phyloP scores from a whole-genome alignment of 2,329 filamentous ascomycete species.

The Fusarium proliferatum region DNA sequence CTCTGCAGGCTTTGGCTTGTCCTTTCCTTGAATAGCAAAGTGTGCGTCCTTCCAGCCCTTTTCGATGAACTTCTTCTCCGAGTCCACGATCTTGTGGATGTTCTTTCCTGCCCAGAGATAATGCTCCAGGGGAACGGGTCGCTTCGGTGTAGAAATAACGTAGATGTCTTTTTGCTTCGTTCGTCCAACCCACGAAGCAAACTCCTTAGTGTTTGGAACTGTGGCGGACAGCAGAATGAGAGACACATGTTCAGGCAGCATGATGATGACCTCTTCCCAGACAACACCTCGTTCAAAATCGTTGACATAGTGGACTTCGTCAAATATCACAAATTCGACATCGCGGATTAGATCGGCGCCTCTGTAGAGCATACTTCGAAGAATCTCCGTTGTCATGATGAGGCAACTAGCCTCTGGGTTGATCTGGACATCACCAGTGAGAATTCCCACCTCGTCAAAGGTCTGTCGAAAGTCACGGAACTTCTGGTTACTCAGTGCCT shows the following conservation, averaged over 20 bases:
- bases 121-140: conserved; percentile 94
- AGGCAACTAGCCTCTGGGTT: conserved; percentile 96
- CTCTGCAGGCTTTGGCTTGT: conserved; percentile 71
- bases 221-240: conserved; percentile 95
- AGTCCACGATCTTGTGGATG: conserved; percentile 93
- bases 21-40: conserved; percentile 80
- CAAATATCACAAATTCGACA: conserved; percentile 98
- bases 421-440: conserved; percentile 98
- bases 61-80: conserved; percentile 91
- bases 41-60: conserved; percentile 96
- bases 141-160: conserved; percentile 96
- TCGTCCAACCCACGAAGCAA: conserved; percentile 96
- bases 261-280: conserved; percentile 99
- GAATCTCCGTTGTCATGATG: conserved; percentile 99
- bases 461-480: conserved; percentile 92
- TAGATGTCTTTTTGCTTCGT: conserved; percentile 99
- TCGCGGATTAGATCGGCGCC: conserved; percentile 96
- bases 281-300: conserved; percentile 95
- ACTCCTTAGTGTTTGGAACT: conserved; percentile 96
- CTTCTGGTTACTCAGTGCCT: conserved; percentile 98
- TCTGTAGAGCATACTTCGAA: conserved; percentile 97
- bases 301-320: conserved; percentile 99
- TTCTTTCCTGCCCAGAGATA: conserved; percentile 95
- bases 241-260: conserved; percentile 97
- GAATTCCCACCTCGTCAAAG: conserved; percentile 95